phyloP scores from a whole-genome alignment of 176 grass and related monocot species.

The Pontederia crassipes region DNA sequence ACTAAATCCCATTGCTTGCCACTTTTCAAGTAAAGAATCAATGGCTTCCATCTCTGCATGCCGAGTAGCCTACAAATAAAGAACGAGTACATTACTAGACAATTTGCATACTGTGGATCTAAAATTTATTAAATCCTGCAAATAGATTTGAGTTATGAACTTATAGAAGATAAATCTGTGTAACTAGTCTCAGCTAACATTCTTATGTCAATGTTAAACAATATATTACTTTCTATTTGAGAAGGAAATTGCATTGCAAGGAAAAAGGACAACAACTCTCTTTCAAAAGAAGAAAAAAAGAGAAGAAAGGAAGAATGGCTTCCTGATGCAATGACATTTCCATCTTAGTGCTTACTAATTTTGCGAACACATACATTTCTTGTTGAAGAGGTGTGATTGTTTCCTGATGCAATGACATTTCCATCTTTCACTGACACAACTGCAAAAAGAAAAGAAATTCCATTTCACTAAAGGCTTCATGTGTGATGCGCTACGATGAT shows the following conservation, averaged over 20 bases:
- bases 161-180: too few relatives aligned
- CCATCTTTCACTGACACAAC: slow-evolving; percentile 77
- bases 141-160: not conserved
- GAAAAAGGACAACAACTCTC: not conserved
- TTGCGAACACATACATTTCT: slow-evolving; percentile 42
- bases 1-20: slow-evolving; percentile 56
- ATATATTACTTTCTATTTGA: not conserved
- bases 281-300: not conserved
- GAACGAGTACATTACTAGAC: not conserved
- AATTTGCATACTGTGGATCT: not conserved
- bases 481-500: too few relatives aligned
- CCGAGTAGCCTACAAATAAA: slow-evolving; percentile 56
- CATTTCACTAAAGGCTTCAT: not conserved
- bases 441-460: slow-evolving; percentile 16
- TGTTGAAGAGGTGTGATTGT: slow-evolving; percentile 65
- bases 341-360: not conserved
- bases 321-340: too few relatives aligned
- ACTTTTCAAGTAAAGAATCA: slow-evolving; percentile 64
- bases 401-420: slow-evolving; percentile 62
- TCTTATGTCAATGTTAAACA: not conserved
- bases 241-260: not conserved
- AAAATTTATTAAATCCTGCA: not conserved
- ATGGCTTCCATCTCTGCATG: slow-evolving; percentile 99
- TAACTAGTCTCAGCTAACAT: too few relatives aligned
- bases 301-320: not conserved